Conservation (phyloP, 2,329 filamentous ascomycete genomes). For the Aspergillus aculeatus region DNA sequence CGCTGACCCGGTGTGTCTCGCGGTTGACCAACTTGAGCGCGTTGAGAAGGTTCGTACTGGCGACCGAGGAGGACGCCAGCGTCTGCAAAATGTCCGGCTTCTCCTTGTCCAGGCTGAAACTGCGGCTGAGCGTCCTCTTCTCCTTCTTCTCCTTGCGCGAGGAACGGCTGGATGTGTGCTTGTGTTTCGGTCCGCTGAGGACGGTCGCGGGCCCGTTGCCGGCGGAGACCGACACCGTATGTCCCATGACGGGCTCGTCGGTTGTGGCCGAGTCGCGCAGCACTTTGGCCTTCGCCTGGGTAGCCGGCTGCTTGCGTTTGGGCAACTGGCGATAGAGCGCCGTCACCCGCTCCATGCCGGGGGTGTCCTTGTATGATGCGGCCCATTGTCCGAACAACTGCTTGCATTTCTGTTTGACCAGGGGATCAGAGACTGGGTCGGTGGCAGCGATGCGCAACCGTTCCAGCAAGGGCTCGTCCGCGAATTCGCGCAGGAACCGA, state of each 20-base stretch:
- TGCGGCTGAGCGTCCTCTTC: conserved; percentile 52
- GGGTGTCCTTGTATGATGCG: conserved; percentile 72
- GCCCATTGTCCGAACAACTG: conserved; percentile 87
- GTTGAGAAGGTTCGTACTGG: conserved; percentile 87
- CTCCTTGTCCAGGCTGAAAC: conserved; percentile 83
- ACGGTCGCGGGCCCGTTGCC: conserved; percentile 39
- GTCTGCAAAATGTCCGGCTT: conserved; percentile 81
- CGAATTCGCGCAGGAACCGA: conserved; percentile 81
- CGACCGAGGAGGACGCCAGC: conserved; percentile 87
- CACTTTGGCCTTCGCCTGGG: conserved; percentile 77
- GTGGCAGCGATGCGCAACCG: conserved; percentile 84
- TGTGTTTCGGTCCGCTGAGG: conserved; percentile 38
- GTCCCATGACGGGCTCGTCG: conserved; percentile 36
- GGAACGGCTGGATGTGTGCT: conserved; percentile 38
- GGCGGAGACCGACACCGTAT: conserved; percentile 40
- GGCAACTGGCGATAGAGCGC: conserved; percentile 71
- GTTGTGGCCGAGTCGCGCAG: conserved; percentile 70
- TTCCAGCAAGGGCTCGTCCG: conserved; percentile 87
- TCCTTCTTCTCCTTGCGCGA: conserved; percentile 45
- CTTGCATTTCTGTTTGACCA: conserved; percentile 85
- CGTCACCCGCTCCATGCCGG: conserved; percentile 77
- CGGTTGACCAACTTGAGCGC: conserved; percentile 86
- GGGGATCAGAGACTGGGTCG: conserved; percentile 76
- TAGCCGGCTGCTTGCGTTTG: conserved; percentile 67
- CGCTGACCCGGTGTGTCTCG: conserved; percentile 81